Evolutionary conservation across 2,329 filamentous ascomycete genomes (phyloP), one percentile per base, ranked within the genome.

Genomic region (Raffaelea arxii): DNA sequence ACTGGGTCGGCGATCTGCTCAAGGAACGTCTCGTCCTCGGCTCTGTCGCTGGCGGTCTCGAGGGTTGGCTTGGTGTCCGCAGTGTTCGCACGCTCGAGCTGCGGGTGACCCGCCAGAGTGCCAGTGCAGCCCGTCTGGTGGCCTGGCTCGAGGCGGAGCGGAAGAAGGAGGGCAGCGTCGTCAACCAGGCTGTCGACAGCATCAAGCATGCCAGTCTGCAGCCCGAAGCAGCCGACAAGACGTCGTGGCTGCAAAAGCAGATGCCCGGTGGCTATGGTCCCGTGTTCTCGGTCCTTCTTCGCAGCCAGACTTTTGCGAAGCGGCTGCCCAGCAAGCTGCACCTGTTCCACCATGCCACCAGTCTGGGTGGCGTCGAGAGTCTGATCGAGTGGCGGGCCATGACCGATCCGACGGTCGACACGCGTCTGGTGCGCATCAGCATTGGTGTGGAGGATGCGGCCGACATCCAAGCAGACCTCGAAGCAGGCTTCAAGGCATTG

Each of bases 361-460:
- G 86, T 62, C 66, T 97, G 24, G 92, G 92, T 3, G 91, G 92
- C 4, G 88, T 97, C 10, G 92, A 97, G 75, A 92, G 87, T 59
- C 66, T 97, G 69, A 90, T 98, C 56, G 92, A 98, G 74, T 98
- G 92, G 92, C 75, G 92, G 49, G 78, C 84, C 41, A 92, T 98
- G 87, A 83, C 81, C 49, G 92, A 98, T 69, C 57, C 65, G 3
- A 71, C 62, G 1, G 81, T 94, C 35, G 86, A 94, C 59, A 76
- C 72, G 58, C 71, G 77, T 48, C 63, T 97, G 61, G 58, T 96
- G 63, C 70, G 92, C 44, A 68, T 98, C 25, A 96, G 90, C 62
- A 68, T 96, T 27, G 92, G 92, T 0, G 75, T 96, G 25, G 92
- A 98, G 70, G 78, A 76, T 41, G 84, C 85, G 72, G 84, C 92